A percentile compares a stretch with the other conserved stretches of the same genome.
phyloP scores from a whole-genome alignment of 2,329 filamentous ascomycete species.

The Xylariaceae sp. region DNA sequence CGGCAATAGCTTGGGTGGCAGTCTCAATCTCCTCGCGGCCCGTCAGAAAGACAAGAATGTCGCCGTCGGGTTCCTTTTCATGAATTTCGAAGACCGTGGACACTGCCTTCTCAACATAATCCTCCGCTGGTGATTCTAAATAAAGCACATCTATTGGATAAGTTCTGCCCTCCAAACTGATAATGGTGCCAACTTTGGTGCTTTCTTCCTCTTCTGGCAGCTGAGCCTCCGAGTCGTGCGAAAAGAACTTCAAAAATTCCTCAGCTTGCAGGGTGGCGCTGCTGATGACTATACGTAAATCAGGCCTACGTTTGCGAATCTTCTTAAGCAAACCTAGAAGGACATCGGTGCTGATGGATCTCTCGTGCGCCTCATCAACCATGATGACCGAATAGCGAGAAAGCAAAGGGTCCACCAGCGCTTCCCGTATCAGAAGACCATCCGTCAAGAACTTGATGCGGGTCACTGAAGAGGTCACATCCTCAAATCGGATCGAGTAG shows the following conservation, averaged over 20 bases:
- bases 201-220: constrained; percentile 19
- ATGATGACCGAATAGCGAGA: constrained; percentile 93
- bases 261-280: constrained; percentile 92
- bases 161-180: constrained; percentile 82
- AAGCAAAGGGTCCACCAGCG: constrained; percentile 84
- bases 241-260: constrained; percentile 78
- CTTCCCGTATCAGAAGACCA: constrained; percentile 84
- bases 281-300: constrained; percentile 84
- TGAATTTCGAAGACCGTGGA: constrained; percentile 87
- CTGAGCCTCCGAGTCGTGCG: constrained; percentile 30
- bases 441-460: constrained; percentile 95
- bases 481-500: constrained; percentile 89
- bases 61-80: constrained; percentile 71
- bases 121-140: constrained; percentile 69
- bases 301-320: constrained; percentile 72
- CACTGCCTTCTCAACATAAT: constrained; percentile 82
- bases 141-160: constrained; percentile 88
- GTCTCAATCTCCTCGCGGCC: constrained; percentile 90
- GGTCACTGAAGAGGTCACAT: constrained; percentile 80
- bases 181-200: constrained; percentile 54
- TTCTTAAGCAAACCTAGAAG: constrained; percentile 89
- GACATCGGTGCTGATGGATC: constrained; percentile 88
- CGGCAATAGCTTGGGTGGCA: constrained; percentile 72
- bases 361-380: constrained; percentile 95
- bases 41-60: constrained; percentile 87